phyloP scores from a whole-genome alignment of 352 stramenopile species.

The Thalassiosira ordinaria region DNA sequence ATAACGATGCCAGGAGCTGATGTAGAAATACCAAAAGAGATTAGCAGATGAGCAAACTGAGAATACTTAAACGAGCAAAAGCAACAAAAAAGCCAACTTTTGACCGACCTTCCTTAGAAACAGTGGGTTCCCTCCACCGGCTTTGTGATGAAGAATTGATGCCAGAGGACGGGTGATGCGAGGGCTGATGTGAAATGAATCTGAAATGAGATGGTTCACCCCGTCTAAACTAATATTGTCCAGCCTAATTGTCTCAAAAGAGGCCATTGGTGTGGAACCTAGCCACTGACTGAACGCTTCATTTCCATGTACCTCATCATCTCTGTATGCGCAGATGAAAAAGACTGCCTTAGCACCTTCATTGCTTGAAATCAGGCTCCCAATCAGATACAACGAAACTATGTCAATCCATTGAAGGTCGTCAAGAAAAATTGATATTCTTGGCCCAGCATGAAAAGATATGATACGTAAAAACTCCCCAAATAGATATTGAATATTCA shows the following conservation, averaged over 20 bases:
- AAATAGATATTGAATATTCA: conserved; percentile 31
- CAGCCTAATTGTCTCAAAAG: conserved; percentile 37
- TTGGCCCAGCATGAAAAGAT: neutral
- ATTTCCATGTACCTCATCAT: conserved; percentile 25
- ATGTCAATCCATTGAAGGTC: conserved; percentile 49
- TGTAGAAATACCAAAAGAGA: too few species aligned
- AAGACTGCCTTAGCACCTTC: conserved; percentile 7
- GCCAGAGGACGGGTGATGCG: conserved; percentile 46
- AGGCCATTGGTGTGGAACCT: conserved; percentile 9
- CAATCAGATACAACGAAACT: conserved; percentile 30
- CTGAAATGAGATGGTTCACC: conserved; percentile 45
- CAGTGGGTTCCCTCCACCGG: conserved; percentile 14
- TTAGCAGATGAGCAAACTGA: too few species aligned
- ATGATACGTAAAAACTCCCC: conserved; percentile 15
- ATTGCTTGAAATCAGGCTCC: conserved; percentile 19
- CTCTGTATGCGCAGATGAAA: conserved; percentile 40
- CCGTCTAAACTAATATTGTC: conserved; percentile 23
- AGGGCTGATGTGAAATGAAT: conserved; percentile 33
- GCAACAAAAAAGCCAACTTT: too few species aligned
- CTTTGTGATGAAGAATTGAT: conserved; percentile 36
- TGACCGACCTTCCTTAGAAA: too few species aligned
- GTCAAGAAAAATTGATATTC: conserved; percentile 42
- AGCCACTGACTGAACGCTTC: conserved; percentile 24
- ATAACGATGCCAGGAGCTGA: conserved; percentile 26
- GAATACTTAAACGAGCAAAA: too few species aligned